These are phyloP conservation scores for Macroventuria anomochaeta DNA, from an alignment of 2,329 filamentous ascomycete species.

Conservation along the genomic window DNA sequence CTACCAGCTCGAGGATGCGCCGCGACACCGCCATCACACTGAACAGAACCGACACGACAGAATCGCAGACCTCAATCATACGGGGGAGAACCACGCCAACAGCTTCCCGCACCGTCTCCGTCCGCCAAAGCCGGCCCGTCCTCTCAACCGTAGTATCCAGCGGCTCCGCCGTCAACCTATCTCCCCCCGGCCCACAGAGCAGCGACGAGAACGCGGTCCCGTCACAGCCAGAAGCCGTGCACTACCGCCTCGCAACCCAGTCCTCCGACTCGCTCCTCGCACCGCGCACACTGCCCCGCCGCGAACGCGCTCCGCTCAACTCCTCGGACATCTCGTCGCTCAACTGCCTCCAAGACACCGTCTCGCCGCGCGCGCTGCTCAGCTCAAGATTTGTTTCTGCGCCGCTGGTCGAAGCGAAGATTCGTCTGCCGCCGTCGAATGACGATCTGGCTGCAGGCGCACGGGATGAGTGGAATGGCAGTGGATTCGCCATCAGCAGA, in stretches of 20 bases:
- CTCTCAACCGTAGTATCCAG: slow-evolving; percentile 47
- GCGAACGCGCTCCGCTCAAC: slow-evolving; percentile 31
- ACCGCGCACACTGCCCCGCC: slow-evolving; percentile 30
- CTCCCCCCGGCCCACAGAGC: slow-evolving; percentile 7
- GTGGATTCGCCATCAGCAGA: slow-evolving; percentile 28
- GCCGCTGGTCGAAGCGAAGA: slow-evolving; percentile 47
- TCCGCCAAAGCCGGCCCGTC: slow-evolving; percentile 37
- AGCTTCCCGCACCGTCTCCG: slow-evolving; percentile 30
- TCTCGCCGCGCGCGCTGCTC: slow-evolving; percentile 43
- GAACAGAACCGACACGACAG: slow-evolving; percentile 29
- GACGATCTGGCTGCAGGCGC: slow-evolving; percentile 31
- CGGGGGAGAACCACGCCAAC: slow-evolving; percentile 22
- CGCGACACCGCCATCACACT: slow-evolving; percentile 37
- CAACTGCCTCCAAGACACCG: slow-evolving; percentile 49
- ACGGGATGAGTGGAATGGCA: slow-evolving; percentile 25
- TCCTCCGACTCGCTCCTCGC: slow-evolving; percentile 31
- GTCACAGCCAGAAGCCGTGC: slow-evolving; percentile 18
- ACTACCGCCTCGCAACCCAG: slow-evolving; percentile 28
- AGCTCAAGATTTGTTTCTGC: slow-evolving; percentile 48
- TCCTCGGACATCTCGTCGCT: slow-evolving; percentile 49
- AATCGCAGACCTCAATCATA: slow-evolving; percentile 28
- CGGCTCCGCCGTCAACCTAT: slow-evolving; percentile 28
- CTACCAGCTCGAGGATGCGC: slow-evolving; percentile 39
- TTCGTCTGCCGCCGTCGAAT: slow-evolving; percentile 44
- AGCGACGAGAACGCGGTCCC: slow-evolving; percentile 30